phyloP scores from a whole-genome alignment of 176 grass and related monocot species.

The Zoysia pacifica region DNA sequence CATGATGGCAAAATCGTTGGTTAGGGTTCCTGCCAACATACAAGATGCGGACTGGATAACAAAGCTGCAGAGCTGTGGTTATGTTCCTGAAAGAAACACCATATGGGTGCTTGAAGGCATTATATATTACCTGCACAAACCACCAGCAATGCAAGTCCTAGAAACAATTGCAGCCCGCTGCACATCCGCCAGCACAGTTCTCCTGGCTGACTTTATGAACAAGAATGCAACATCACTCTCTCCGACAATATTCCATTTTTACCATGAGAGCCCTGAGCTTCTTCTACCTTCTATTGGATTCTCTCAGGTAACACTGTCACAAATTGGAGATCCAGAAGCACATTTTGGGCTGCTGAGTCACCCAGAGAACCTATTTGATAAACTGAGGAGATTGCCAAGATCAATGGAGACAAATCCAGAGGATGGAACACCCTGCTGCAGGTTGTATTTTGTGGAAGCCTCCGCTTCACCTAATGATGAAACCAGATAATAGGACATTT shows the following conservation, averaged over 20 bases:
- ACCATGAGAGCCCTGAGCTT: constrained; percentile 86
- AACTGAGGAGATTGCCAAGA: constrained; percentile 82
- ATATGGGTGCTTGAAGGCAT: constrained; percentile 98
- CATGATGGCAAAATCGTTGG: constrained; percentile 57
- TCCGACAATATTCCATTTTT: constrained; percentile 75
- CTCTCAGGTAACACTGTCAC: constrained; percentile 63
- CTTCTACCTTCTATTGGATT: constrained; percentile 78
- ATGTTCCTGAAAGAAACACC: constrained; percentile 67
- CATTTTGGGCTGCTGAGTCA: constrained; percentile 84
- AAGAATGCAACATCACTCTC: constrained; percentile 65
- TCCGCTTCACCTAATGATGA: constrained; percentile 53
- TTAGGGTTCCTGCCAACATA: constrained; percentile 67
- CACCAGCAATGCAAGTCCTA: constrained; percentile 79
- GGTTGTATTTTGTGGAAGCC: constrained; percentile 90
- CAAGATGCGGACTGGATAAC: constrained; percentile 67
- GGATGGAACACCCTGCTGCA: constrained; percentile 82
- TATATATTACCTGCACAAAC: constrained; percentile 78
- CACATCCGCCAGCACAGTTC: constrained; percentile 35
- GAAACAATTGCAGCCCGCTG: constrained; percentile 57
- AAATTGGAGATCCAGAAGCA: constrained; percentile 86
- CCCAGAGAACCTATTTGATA: constrained; percentile 91
- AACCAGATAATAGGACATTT: constrained; percentile 20
- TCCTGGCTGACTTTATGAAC: constrained; percentile 95
- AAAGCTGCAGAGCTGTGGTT: constrained; percentile 71
- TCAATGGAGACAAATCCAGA: constrained; percentile 69